Conservation (phyloP, 495 filamentous ascomycete genomes). For the Penicillium ochrochloron region DNA sequence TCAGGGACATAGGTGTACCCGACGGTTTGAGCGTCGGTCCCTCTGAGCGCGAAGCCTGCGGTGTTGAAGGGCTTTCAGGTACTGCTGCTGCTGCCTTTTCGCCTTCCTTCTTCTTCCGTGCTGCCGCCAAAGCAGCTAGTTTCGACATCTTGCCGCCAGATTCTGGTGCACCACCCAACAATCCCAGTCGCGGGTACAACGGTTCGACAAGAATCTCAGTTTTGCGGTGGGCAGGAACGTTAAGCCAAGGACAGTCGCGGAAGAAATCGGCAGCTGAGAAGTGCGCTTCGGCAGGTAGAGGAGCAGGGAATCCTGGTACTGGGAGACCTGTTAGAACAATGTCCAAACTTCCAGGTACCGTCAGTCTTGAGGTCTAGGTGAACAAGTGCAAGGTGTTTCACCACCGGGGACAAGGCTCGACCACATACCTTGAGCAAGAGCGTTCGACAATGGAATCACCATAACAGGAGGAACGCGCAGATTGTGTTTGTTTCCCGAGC, state of each 20-base stretch:
- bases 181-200: constrained; percentile 58
- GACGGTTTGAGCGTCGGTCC: constrained; percentile 29
- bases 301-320: constrained; percentile 45
- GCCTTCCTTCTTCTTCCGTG: constrained; percentile 77
- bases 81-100: constrained; percentile 54
- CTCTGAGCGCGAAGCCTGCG: constrained; percentile 22
- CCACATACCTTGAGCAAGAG: constrained; percentile 24
- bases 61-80: constrained; percentile 15
- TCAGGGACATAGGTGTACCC: constrained; percentile 34
- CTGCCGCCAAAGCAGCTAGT: constrained; percentile 85
- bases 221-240: constrained; percentile 69
- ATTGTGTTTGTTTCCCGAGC: constrained; percentile 28
- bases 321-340: constrained; percentile 51
- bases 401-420: constrained; percentile 17
- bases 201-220: constrained; percentile 69
- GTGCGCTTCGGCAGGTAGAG: constrained; percentile 31
- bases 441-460: not conserved
- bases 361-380: constrained; percentile 39
- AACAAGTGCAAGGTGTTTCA: constrained; percentile 17
- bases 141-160: constrained; percentile 76
- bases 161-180: constrained; percentile 77
- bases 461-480: constrained; percentile 6
- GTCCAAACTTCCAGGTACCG: constrained; percentile 37
- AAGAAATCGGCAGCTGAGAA: constrained; percentile 68
- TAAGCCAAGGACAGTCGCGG: constrained; percentile 83